Base-by-base conservation (phyloP, 768 basidiomycete genomes). In the Panellus pusillus region DNA sequence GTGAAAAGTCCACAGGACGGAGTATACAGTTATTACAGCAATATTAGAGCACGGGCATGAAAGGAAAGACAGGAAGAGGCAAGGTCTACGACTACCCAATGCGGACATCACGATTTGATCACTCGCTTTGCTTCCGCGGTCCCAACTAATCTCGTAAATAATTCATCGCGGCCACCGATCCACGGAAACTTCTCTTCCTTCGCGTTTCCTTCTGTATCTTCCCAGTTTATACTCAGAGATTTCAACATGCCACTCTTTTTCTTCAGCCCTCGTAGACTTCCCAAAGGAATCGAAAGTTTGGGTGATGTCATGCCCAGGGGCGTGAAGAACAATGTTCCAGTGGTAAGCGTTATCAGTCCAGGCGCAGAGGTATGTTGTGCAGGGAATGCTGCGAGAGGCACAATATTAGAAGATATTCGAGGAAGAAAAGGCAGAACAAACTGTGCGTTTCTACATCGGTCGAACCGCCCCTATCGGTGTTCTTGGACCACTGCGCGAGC, bases 131-230 rank as follows among this genome's bases (percentile, higher is more conserved):
- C 78, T 27, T 76, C 74, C 58, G 69, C 66, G 19, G 47, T 42
- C 14, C 81, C 81, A 15, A 87, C 74, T 12, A 89, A 74, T 53
- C 84, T 68, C 40, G 82, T 82, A 65, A 89, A 87, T 15, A 88
- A 64, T 43, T 87, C 86, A 65, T 88, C 84, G 6, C 86, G 78
- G 20, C 70, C 73, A 29, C 79, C 79, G 36, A 87, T 75, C 81
- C 83, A 85, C 15, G 69, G 56, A 61, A 88, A 86, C 59, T 68
- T 79, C 47, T 81, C 83, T 49, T 80, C 79, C 48, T 68, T 74
- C 52, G 74, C 74, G 29, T 64, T 66, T 14, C 62, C 65, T n/a
- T 59, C 53, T 12, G 64, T 72, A 14, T 71, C 68, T 6, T 54
- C 50, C 78, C 79, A 84, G 41, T 66, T 66, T 19, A 89, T 65